Percentiles rank a stretch among this genome's conserved stretches.
Evolutionary conservation across 2,329 filamentous ascomycete species (phyloP).

Genomic region (Cladosporium halotolerans): DNA sequence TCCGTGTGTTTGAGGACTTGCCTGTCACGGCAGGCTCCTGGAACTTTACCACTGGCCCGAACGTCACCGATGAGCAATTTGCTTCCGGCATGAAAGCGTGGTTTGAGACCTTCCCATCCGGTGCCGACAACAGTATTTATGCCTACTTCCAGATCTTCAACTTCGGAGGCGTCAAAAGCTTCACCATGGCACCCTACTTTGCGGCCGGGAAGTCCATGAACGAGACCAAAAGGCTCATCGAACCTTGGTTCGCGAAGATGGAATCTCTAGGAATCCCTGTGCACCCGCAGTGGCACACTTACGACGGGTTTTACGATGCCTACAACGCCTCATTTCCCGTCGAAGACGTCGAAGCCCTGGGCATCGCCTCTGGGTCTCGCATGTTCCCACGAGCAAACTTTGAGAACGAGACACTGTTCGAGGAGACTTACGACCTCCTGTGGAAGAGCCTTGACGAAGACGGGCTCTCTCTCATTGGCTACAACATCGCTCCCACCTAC

Average conservation of each 20-base stretch:
- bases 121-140: constrained; percentile 11
- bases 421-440: constrained; percentile 8
- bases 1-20: constrained; percentile 8
- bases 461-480: constrained; percentile 10
- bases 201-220: constrained; percentile 17
- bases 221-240: constrained; percentile 14
- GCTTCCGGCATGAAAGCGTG: constrained; percentile 22
- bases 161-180: constrained; percentile 3
- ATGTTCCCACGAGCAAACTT: constrained; percentile 11
- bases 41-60: constrained; percentile 15
- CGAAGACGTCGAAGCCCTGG: constrained; percentile 6
- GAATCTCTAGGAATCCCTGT: constrained; percentile 3
- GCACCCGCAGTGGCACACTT: constrained; percentile 1
- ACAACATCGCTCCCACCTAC: constrained; percentile 11
- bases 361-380: constrained; percentile 11
- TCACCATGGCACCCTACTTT: constrained; percentile 31
- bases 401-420: constrained; percentile 7
- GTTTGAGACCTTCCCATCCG: constrained; percentile 21
- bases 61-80: constrained; percentile 25
- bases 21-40: constrained; percentile 13
- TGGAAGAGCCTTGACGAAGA: constrained; percentile 3
- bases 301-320: constrained; percentile 10
- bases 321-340: constrained; percentile 15
- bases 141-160: constrained; percentile 12
- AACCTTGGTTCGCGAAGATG: constrained; percentile 15